Evolutionary conservation across 805 yeast species (phyloP).

Genomic region (Candida vaughaniae): DNA sequence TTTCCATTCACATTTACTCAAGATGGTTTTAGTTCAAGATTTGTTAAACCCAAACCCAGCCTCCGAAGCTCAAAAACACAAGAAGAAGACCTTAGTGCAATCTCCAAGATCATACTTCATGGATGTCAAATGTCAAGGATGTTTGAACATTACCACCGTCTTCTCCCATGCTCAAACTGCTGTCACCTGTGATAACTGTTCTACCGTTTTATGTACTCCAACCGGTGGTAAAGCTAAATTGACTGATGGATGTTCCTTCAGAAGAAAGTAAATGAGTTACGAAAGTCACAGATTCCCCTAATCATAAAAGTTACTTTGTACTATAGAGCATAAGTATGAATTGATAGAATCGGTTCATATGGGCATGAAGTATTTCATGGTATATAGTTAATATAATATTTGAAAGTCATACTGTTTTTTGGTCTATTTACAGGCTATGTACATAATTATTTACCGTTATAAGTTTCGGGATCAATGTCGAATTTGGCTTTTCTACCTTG

Average conservation of each 20-base stretch:
- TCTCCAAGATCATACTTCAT: slow-evolving; percentile 98
- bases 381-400: slow-evolving; percentile 7
- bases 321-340: slow-evolving; percentile 6
- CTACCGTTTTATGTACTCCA: slow-evolving; percentile 97
- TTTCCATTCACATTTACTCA: slow-evolving; percentile 3
- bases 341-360: no score
- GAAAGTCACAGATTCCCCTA: no score
- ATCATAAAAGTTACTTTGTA: no score
- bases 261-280: slow-evolving; percentile 76
- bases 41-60: slow-evolving; percentile 96
- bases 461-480: slow-evolving; percentile 18
- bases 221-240: slow-evolving; percentile 99
- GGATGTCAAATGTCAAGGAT: slow-evolving; percentile 99
- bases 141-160: slow-evolving; percentile 97
- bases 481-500: slow-evolving; percentile 27
- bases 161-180: slow-evolving; percentile 99
- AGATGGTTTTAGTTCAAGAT: slow-evolving; percentile 95
- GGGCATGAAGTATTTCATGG: not conserved
- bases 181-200: slow-evolving; percentile 97
- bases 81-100: slow-evolving; percentile 95
- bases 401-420: slow-evolving; percentile 2
- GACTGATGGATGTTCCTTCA: slow-evolving; percentile 99
- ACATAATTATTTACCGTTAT: slow-evolving; percentile 17
- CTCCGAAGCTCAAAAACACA: slow-evolving; percentile 94
- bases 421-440: slow-evolving; percentile 8